Conservation (phyloP, 169 alveolate species). For the Cryptosporidium canis region DNA sequence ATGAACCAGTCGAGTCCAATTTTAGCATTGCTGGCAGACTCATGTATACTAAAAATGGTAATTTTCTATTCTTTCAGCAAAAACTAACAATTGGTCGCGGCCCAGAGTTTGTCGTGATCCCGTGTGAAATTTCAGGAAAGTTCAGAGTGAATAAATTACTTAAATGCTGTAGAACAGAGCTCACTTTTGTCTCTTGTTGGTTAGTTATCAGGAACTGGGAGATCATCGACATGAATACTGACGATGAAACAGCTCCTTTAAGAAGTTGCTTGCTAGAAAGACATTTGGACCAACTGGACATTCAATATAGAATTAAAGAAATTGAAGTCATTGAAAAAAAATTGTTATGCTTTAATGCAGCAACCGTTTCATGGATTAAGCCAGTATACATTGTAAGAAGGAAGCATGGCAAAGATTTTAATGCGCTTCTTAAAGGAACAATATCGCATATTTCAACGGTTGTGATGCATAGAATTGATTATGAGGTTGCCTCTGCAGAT, state of each 20-base stretch:
- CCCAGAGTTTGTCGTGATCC: background rate
- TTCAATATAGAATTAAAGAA: background rate
- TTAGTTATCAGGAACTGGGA: conserved; percentile 20
- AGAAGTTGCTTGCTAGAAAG: conserved; percentile 7
- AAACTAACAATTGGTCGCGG: background rate
- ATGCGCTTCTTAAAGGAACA: background rate
- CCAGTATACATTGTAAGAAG: background rate
- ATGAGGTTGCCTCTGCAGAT: background rate
- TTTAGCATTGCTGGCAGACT: conserved; percentile 18
- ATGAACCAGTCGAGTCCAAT: background rate
- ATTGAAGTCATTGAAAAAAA: background rate
- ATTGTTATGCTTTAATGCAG: conserved; percentile 45
- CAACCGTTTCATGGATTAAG: conserved; percentile 5
- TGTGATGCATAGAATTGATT: background rate
- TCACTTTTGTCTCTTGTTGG: conserved; percentile 26
- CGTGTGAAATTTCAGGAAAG: conserved; percentile 51
- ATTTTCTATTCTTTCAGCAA: conserved; percentile 10
- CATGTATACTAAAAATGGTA: conserved; percentile 24
- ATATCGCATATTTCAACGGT: background rate
- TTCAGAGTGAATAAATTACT: conserved; percentile 18
- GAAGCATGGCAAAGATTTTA: background rate
- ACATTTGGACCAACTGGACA: background rate
- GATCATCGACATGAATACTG: background rate
- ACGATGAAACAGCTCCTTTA: conserved; percentile 16
- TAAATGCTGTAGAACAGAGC: conserved; percentile 24